These are phyloP conservation scores for Hymenoscyphus fraxineus DNA, from an alignment of 2,329 filamentous ascomycete genomes.

Conservation along the genomic window DNA sequence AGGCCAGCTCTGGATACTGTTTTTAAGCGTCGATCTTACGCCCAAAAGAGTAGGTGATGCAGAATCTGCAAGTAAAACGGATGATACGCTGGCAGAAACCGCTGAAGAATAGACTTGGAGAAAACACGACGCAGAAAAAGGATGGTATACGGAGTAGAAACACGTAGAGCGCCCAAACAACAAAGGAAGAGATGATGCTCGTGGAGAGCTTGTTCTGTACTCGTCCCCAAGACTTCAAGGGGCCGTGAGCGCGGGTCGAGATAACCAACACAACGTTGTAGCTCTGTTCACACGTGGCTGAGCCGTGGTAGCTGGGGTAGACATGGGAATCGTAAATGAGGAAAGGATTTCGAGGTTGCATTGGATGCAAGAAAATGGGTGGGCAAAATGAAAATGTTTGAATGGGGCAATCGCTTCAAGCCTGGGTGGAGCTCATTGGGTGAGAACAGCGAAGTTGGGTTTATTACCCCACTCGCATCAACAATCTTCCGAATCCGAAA, in stretches of 20 bases:
- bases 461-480: slow-evolving; percentile 1
- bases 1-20: not conserved
- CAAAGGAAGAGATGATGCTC: slow-evolving; percentile 1
- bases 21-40: slow-evolving; percentile 1
- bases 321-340: not conserved
- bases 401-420: not conserved
- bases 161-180: not conserved
- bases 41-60: not conserved
- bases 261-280: not conserved
- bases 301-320: not conserved
- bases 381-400: not conserved
- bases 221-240: not conserved
- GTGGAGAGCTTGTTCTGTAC: not conserved
- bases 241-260: not conserved
- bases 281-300: slow-evolving; percentile 2
- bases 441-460: not conserved
- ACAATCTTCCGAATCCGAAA: slow-evolving; percentile 1
- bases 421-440: not conserved
- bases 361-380: slow-evolving; percentile 1
- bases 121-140: not conserved
- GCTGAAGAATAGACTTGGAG: not conserved
- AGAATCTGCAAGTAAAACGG: not conserved
- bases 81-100: not conserved
- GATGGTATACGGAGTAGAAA: not conserved
- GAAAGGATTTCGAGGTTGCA: not conserved